Base-by-base conservation (phyloP, 2,329 filamentous ascomycete genomes). In the Colletotrichum sansevieriae region DNA sequence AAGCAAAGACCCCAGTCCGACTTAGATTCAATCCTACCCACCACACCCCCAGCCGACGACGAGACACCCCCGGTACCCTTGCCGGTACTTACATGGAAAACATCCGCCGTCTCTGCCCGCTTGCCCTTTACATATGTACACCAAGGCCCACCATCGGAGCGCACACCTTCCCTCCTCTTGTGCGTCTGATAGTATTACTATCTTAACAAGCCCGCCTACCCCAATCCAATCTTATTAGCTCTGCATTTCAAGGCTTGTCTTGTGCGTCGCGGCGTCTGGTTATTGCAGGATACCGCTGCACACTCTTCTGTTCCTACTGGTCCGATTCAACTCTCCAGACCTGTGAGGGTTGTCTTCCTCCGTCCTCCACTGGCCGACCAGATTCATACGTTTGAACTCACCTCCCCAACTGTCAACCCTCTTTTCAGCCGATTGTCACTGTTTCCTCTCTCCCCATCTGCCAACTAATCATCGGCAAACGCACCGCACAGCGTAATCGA, bases 181-280 rank as follows among this genome's bases (percentile, higher is more conserved):
- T 66, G 44, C 51, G 61, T 59, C 46, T 51, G 49, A 65, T 52
- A 56, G 66, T 69, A 65, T 69, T 65, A 69, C 58, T 71, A 65
- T 63, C 61, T 65, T 62, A 54, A 61, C 54, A 58, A 68, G 60
- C 71, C 69, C 69, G 57, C 55, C 63, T 65, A 60, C 66, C 62
- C 62, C 62, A 69, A 69, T 55, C 62, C 49, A 25, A 47, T 65
- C 55, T 55, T 61, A 47, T 47, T 57, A 66, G 49, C 49, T 66
- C 35, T 69, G 62, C 25, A 39, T 25, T 61, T 49, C 62, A 61
- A 69, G 66, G 62, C 62, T 68, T 65, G 65, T 41, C 55, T 65
- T 18, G 61, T 70, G 70, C 68, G 64, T 70, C 65, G 62, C 68
- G 67, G 68, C 70, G 65, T 70, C 60, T 72, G 70, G 58, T 65